Conservation (phyloP, 1,284 basidiomycete genomes). For the Trichosporon faecale region DNA sequence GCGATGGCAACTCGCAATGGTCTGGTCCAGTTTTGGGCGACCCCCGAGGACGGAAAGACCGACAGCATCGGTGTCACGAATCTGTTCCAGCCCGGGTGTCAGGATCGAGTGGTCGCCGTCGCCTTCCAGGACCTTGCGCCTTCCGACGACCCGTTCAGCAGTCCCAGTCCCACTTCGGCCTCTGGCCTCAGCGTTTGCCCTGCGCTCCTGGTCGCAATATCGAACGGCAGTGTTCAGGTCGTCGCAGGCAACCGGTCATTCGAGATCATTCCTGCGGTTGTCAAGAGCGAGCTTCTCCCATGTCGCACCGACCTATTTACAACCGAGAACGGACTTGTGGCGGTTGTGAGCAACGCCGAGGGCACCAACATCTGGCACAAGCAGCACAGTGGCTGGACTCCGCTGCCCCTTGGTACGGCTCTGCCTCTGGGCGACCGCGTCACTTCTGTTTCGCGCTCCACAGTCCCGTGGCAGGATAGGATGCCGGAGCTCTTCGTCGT, state of each 20-base stretch:
- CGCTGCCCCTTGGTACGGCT: constrained; percentile 11
- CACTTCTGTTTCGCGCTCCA: constrained; percentile 17
- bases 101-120: constrained; percentile 4
- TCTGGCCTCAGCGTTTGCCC: constrained; percentile 12
- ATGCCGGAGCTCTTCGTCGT: constrained; percentile 27
- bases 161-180: constrained; percentile 10
- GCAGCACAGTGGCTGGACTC: constrained; percentile 22
- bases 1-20: constrained; percentile 20
- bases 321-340: constrained; percentile 10
- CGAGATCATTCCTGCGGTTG: constrained; percentile 17
- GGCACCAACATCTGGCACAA: constrained; percentile 19
- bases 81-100: background rate
- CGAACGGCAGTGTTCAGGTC: constrained; percentile 21
- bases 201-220: constrained; percentile 18
- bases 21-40: constrained; percentile 19
- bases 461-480: constrained; percentile 20
- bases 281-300: background rate
- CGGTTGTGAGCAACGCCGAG: constrained; percentile 10
- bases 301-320: constrained; percentile 18
- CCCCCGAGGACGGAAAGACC: constrained; percentile 20
- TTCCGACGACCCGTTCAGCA: constrained; percentile 24
- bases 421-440: constrained; percentile 25
- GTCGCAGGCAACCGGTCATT: constrained; percentile 12
- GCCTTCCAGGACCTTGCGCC: constrained; percentile 18
- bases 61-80: constrained; percentile 2